Evolutionary conservation across 805 yeast species (phyloP), one percentile per base, ranked within the genome.

Genomic region (Clavispora carvajalis): DNA sequence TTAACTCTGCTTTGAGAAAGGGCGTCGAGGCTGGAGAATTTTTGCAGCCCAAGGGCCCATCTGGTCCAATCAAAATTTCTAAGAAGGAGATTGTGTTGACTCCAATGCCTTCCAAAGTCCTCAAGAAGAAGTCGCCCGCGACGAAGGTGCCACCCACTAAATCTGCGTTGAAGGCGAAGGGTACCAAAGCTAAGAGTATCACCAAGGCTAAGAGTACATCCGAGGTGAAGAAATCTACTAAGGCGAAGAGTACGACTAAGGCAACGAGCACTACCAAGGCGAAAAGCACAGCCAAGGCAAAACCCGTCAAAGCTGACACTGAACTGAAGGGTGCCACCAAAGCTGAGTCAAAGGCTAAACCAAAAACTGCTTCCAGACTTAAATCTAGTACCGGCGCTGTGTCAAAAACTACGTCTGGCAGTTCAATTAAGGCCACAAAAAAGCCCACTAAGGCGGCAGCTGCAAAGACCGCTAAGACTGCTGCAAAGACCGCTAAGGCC

Each of bases 21-120:
- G 95, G 95, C 50, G 91, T 88, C 45, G 79, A 75, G 46, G 60
- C 78, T n/a, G 91, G 85, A 36, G 83, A 77, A 38, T 85, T 87
- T 50, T 60, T 74, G 34, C 95, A 85, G 67, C 95, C 95, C 59
- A 86, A 87, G 68, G 95, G 95, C 36, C 82, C 95, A 15, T 80
- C 95, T 10, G 95, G 95, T 37, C 86, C 95, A 35, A 77, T 86
- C 49, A 85, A 86, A 65, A 62, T 83, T 46, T 71, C 67, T 57
- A 77, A 77, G 67, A 61, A 67, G 53, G 67, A 50, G 33, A 41
- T 41, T 43, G 23, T 37, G n/a, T 22, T 36, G 16, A 41, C 39
- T 3, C 24, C 49, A 15, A 12, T 17, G 6, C 18, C 33, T 3
- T 29, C 34, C 11, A 37, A 28, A 22, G 22, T 18, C 12, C 18